A percentile compares a stretch with the other conserved stretches of the same genome.
These are phyloP conservation scores for Centella asiatica DNA, from an alignment of 129 eudicot genomes.

Conservation along the genomic window DNA sequence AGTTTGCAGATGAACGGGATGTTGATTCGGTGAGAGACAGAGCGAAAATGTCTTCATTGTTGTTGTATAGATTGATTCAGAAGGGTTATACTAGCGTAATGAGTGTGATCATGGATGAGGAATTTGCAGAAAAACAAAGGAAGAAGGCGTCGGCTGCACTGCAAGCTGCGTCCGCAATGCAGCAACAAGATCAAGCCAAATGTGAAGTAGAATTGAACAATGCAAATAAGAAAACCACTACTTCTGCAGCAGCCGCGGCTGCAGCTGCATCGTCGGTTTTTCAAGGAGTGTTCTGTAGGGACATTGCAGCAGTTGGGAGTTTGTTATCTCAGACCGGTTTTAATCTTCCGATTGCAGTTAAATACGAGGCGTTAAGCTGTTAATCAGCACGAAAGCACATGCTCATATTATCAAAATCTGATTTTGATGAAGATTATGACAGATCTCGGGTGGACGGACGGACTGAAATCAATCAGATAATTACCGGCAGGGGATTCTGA, in stretches of 20 bases:
- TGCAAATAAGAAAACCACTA: conserved; percentile 25
- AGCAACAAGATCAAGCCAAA: conserved; percentile 22
- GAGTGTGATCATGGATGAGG: conserved; percentile 54
- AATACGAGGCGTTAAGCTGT: conserved; percentile 83
- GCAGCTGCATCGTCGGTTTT: conserved; percentile 33
- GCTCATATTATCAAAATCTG: background rate
- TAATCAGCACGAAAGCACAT: conserved; percentile 15
- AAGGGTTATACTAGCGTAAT: conserved; percentile 57
- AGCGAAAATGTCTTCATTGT: conserved; percentile 65
- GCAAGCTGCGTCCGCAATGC: conserved; percentile 37
- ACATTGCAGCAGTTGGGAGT: conserved; percentile 80
- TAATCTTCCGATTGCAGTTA: conserved; percentile 59
- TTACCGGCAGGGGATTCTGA: conserved; percentile 21
- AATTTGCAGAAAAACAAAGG: conserved; percentile 58
- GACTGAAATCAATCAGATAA: conserved; percentile 2
- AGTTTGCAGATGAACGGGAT: conserved; percentile 67
- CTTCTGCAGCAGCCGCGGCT: conserved; percentile 16
- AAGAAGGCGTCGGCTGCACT: conserved; percentile 44
- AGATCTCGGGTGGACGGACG: background rate
- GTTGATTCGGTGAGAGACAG: conserved; percentile 66
- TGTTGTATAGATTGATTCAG: conserved; percentile 70
- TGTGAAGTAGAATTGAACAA: conserved; percentile 6
- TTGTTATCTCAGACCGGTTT: conserved; percentile 67
- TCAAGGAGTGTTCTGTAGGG: conserved; percentile 93
- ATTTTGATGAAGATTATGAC: conserved; percentile 3